These are phyloP conservation scores for Phanerodontia chrysosporium DNA, from an alignment of 768 basidiomycete species.

Conservation along the genomic window DNA sequence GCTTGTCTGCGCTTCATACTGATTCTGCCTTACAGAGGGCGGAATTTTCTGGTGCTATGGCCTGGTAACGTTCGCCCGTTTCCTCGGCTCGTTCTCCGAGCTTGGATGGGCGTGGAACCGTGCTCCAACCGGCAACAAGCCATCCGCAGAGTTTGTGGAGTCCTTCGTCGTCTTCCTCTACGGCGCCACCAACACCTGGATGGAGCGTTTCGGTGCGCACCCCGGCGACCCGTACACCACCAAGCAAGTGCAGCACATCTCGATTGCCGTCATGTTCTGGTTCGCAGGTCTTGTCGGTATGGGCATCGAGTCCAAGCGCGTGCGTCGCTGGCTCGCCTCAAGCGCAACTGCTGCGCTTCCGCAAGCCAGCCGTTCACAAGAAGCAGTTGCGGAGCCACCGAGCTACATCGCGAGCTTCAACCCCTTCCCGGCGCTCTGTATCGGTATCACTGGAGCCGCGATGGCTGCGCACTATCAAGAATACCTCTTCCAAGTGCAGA, in stretches of 20 bases:
- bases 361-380: conserved; percentile 24
- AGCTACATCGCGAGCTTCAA: conserved; percentile 81
- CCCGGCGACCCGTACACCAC: conserved; percentile 83
- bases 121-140: conserved; percentile 40
- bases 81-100: conserved; percentile 82
- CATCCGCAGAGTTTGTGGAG: conserved; percentile 75
- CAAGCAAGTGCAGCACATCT: conserved; percentile 91
- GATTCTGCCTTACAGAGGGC: conserved; percentile 80
- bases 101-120: conserved; percentile 96
- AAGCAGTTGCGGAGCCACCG: conserved; percentile 58
- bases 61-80: conserved; percentile 86
- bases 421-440: conserved; percentile 88
- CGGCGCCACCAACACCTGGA: conserved; percentile 91
- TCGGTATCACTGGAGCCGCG: conserved; percentile 89
- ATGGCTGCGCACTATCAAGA: conserved; percentile 91
- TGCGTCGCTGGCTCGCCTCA: conserved; percentile 73
- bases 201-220: conserved; percentile 88
- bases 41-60: conserved; percentile 93
- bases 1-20: not conserved
- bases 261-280: conserved; percentile 96
- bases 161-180: conserved; percentile 82
- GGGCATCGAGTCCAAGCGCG: conserved; percentile 74
- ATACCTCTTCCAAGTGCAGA: conserved; percentile 92
- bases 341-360: conserved; percentile 36
- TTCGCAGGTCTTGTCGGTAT: conserved; percentile 88